phyloP scores from a whole-genome alignment of 2,329 filamentous ascomycete species.

The Alternaria dauci region DNA sequence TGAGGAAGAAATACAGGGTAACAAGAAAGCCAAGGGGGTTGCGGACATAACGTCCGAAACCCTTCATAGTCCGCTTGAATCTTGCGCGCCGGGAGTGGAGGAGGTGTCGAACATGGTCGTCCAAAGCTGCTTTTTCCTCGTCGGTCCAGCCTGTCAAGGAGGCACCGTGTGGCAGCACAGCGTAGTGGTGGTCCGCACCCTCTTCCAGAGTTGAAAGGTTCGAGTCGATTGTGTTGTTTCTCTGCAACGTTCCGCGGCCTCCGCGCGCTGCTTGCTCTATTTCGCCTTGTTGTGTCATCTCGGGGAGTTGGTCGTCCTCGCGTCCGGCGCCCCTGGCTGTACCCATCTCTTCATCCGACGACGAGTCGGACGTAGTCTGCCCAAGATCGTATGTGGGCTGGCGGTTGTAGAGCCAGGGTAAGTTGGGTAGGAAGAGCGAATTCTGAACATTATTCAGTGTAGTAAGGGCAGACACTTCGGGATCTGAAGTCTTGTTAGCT shows the following conservation, averaged over 20 bases:
- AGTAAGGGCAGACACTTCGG: constrained; percentile 81
- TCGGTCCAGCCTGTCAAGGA: constrained; percentile 77
- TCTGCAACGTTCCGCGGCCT: constrained; percentile 21
- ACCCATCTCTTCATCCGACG: constrained; percentile 39
- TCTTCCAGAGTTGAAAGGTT: constrained; percentile 46
- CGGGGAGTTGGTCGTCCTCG: constrained; percentile 24
- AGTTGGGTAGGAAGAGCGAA: constrained; percentile 82
- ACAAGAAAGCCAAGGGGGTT: constrained; percentile 80
- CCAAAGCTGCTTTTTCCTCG: constrained; percentile 76
- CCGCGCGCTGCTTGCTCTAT: constrained; percentile 24
- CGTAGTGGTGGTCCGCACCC: constrained; percentile 70
- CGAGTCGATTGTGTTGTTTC: constrained; percentile 42
- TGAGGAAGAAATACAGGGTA: constrained; percentile 84
- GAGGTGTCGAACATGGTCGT: constrained; percentile 88
- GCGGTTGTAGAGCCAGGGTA: constrained; percentile 77
- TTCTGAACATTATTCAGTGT: constrained; percentile 93
- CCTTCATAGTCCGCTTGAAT: constrained; percentile 80
- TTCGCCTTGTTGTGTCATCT: constrained; percentile 30
- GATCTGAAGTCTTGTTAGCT: constrained; percentile 65
- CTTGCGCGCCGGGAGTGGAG: constrained; percentile 80
- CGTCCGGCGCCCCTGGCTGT: constrained; percentile 17
- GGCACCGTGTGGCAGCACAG: constrained; percentile 78
- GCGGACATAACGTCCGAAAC: constrained; percentile 80
- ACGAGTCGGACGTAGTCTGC: constrained; percentile 52
- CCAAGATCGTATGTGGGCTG: constrained; percentile 79